Base-by-base conservation (phyloP, 164 flowering plant species). In the Vitis riparia region DNA sequence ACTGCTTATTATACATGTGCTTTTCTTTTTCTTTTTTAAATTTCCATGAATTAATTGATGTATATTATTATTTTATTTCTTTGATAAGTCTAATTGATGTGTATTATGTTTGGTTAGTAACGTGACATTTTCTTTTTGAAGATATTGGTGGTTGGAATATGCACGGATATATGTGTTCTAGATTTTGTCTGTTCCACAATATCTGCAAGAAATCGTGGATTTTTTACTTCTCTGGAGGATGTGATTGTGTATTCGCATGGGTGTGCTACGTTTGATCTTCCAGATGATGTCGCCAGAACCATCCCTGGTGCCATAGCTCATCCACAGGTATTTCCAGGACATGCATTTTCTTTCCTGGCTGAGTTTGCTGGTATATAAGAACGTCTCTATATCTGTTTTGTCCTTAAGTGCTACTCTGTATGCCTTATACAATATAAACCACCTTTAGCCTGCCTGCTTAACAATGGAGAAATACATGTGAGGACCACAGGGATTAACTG, bases 141-240 rank as follows among this genome's bases (percentile, higher is more conserved):
- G 99, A 71, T 95, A 64, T 67, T 95, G 87, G 99, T 91, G 56
- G 81, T 89, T 19, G 98, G 98, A 51, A 89, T 95, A 76, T 95
- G 99, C 86, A 95, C 98, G 12, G 98, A 95, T 70, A 82, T 95
- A 56, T 95, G 98, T 60, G 92, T 93, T 51, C 81, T 95, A 4
- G 99, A 93, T 81, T 91, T 95, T 78, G 93, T 88, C 1, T 83
- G 87, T 51, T 85, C 98, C 3, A 32, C 91, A 23, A 58, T 93
- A 29, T 91, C 99, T 72, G 96, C 92, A 1, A 89, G 89, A 80
- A 95, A 95, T 75, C 89, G 82, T 29, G 83, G 93, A 62, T 15
- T 90, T 52, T 86, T 95, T 7, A 14, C 80, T 9, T 92, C 99
- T 67, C 65, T 95, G 56, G 82, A 90, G 68, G 96, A 90, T 76